phyloP scores from a whole-genome alignment of 2,329 filamentous ascomycete genomes.

The Sarocladiaceae sp. region DNA sequence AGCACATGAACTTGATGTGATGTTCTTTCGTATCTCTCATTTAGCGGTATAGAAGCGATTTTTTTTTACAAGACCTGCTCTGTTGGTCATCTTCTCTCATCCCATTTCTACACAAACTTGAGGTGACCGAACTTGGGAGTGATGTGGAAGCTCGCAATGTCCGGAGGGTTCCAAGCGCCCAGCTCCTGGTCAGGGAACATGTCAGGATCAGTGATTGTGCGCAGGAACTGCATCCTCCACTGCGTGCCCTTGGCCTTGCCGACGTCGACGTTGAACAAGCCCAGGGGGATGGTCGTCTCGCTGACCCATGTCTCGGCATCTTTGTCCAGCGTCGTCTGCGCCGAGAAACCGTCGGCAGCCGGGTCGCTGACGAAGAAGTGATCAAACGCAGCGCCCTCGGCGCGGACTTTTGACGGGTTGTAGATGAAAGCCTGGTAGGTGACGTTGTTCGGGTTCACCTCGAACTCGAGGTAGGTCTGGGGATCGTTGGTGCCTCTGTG shows the following conservation, averaged over 20 bases:
- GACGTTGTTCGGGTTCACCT: slow-evolving; percentile 44
- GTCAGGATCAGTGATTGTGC: slow-evolving; percentile 34
- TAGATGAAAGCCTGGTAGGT: slow-evolving; percentile 46
- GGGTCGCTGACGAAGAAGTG: slow-evolving; percentile 35
- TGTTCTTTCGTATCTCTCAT: neutral
- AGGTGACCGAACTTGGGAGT: slow-evolving; percentile 38
- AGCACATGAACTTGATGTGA: slow-evolving; percentile 1
- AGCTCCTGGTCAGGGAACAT: slow-evolving; percentile 38
- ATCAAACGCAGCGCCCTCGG: slow-evolving; percentile 34
- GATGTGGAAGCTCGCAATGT: slow-evolving; percentile 42
- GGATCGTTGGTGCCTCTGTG: slow-evolving; percentile 38
- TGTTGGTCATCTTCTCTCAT: neutral
- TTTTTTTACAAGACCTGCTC: neutral
- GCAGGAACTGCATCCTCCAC: slow-evolving; percentile 49
- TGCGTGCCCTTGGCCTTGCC: slow-evolving; percentile 34
- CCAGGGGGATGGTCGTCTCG: slow-evolving; percentile 35
- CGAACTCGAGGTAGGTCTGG: slow-evolving; percentile 43
- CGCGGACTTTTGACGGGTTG: slow-evolving; percentile 41
- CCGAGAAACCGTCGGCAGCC: slow-evolving; percentile 32
- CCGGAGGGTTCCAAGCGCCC: slow-evolving; percentile 39
- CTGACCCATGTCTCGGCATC: slow-evolving; percentile 33
- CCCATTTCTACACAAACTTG: slow-evolving; percentile 24
- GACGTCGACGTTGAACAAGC: slow-evolving; percentile 41
- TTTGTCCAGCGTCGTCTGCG: slow-evolving; percentile 32
- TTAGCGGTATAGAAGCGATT: neutral